Evolutionary conservation across 2,329 filamentous ascomycete genomes (phyloP), one percentile per base, ranked within the genome.

Genomic region (Hymenoscyphus fraxineus): DNA sequence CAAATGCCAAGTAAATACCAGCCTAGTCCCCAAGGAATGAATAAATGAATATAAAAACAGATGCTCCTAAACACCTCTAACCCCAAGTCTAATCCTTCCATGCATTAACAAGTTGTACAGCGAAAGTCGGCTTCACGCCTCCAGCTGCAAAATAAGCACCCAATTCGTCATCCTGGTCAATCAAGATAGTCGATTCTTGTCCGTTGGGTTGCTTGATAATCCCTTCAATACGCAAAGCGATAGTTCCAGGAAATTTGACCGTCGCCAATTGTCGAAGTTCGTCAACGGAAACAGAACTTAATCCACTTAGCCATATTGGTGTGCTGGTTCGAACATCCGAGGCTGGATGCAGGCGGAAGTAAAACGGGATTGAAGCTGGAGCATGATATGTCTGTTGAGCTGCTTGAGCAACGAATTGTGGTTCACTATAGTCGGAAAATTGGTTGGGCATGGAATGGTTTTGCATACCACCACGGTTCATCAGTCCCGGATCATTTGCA

Each of bases 161-260:
- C 67, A 95, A 75, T 77, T 94, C 90, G 67, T 86, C 84, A 70
- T 93, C 88, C 51, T 87, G 82, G 62, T 88, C 87, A 70, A 94
- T 88, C 63, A 82, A 78, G 71, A 91, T 83, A 16, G 80, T 80
- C 56, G 90, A 79, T 72, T 91, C 88, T 59, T 81, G 81, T 9
- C 73, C 74, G 55, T 67, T 81, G 15, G 78, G 80, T 71, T 85
- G 81, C 71, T 83, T 85, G 60, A 91, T 80, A 32, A 91, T 77
- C 2, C 89, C 90, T 70, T 92, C 86, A 16, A 93, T 81, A 35
- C 82, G 82, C 40, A 82, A 77, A 60, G 89, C 85, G 15, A 82
- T 72, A 0, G 83, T 82, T 6, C 85, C 85, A 0, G 86, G 85
- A 65, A 87, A 86, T 72, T 87, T 89, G 12, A 80, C 78, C 51